A percentile compares a stretch with the other conserved stretches of the same genome.
phyloP scores from a whole-genome alignment of 805 yeast genomes.

The Wickerhamomyces tratensis region DNA sequence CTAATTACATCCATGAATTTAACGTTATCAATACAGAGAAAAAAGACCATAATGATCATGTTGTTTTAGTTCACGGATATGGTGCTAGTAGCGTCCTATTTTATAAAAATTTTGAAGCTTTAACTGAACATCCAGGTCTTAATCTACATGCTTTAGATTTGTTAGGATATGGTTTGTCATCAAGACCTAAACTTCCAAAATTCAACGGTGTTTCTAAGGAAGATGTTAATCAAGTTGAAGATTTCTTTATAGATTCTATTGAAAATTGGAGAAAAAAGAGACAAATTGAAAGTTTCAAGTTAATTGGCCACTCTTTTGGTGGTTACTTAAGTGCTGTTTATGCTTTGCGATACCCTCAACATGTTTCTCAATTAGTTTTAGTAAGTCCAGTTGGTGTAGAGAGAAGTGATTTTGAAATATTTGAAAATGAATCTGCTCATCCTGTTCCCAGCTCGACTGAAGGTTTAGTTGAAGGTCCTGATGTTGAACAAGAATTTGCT shows the following conservation, averaged over 20 bases:
- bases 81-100: constrained; percentile 80
- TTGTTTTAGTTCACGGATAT: constrained; percentile 76
- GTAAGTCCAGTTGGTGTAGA: constrained; percentile 72
- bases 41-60: constrained; percentile 26
- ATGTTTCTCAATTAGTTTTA: constrained; percentile 41
- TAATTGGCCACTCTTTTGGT: constrained; percentile 66
- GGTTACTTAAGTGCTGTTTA: constrained; percentile 58
- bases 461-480: constrained; percentile 17
- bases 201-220: constrained; percentile 11
- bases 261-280: constrained; percentile 48
- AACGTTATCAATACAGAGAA: constrained; percentile 36
- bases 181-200: constrained; percentile 34
- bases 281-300: constrained; percentile 39
- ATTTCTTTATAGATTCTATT: constrained; percentile 33
- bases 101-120: constrained; percentile 48
- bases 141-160: constrained; percentile 52
- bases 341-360: constrained; percentile 42
- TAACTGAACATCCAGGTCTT: constrained; percentile 40
- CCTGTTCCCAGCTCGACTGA: not conserved
- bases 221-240: constrained; percentile 22
- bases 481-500: constrained; percentile 23
- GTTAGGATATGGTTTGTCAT: constrained; percentile 53
- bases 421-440: not conserved
- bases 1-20: constrained; percentile 61
- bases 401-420: constrained; percentile 30